phyloP scores from a whole-genome alignment of 2,329 filamentous ascomycete genomes.

The Sodiomyces alkalinus region DNA sequence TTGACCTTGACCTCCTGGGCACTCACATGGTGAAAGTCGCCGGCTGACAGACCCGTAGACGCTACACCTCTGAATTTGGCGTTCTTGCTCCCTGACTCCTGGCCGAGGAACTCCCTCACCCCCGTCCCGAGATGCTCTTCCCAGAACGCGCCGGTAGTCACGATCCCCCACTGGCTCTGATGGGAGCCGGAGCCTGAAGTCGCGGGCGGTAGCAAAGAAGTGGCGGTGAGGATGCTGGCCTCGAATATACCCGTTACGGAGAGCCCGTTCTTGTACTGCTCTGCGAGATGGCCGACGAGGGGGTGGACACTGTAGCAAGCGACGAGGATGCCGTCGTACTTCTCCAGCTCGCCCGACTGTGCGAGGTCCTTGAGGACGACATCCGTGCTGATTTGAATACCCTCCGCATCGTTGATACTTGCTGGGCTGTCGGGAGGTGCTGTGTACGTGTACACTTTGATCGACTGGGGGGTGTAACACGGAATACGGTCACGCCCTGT shows the following conservation, averaged over 20 bases:
- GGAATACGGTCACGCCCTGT: too few species aligned
- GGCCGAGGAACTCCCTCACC: conserved; percentile 48
- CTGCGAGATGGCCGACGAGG: conserved; percentile 46
- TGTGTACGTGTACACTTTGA: conserved; percentile 48
- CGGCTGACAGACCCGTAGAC: conserved; percentile 67
- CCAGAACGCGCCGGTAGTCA: conserved; percentile 80
- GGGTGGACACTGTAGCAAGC: conserved; percentile 83
- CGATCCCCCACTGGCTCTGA: conserved; percentile 58
- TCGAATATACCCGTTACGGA: conserved; percentile 77
- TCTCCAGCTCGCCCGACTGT: conserved; percentile 17
- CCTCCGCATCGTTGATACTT: conserved; percentile 64
- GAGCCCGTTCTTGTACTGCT: conserved; percentile 15
- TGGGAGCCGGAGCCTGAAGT: conserved; percentile 5
- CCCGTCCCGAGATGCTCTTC: conserved; percentile 54
- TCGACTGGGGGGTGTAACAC: conserved; percentile 16
- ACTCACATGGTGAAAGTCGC: conserved; percentile 59
- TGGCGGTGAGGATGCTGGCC: conserved; percentile 52
- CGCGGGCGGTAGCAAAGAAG: conserved; percentile 32
- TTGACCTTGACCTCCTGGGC: conserved; percentile 46
- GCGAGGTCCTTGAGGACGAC: conserved; percentile 39
- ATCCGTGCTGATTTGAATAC: conserved; percentile 47
- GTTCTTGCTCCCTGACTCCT: conserved; percentile 16
- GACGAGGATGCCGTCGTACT: conserved; percentile 65
- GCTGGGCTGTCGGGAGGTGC: conserved; percentile 45
- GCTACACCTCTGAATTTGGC: conserved; percentile 61